Evolutionary conservation across 352 stramenopile species (phyloP), one percentile per base, ranked within the genome.

Genomic region (Phytophthora niederhauseri): DNA sequence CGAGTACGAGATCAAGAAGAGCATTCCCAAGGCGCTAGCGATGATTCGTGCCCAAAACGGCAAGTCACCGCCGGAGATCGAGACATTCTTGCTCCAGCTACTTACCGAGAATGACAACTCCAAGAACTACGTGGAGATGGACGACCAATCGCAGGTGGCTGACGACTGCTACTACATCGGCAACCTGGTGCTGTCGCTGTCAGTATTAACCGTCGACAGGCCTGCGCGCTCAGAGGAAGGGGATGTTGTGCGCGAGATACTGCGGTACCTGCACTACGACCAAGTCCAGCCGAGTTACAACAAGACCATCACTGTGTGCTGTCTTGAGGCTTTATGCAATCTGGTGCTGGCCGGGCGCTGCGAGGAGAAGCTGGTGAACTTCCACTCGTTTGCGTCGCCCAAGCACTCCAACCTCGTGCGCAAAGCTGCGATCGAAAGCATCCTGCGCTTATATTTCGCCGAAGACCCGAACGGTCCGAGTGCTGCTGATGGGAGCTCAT

Each of bases 1-100:
- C 14, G 88, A 95, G 62, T 95, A 95, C 48, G 88, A 95, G 63
- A 95, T 95, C 74, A 95, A 95, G 64, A 95, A 95, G 67, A 84
- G 85, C 6, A 90, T 95, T 30, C 88, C 88, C 2, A 84, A 84
- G 15, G 86, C 84, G 2, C 66, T 95, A n/a, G 80, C 83, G 11
- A 87, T 94, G 75, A 81, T 95, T 22, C 86, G 77, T 14, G 85
- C 86, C 0, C 86, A 93, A 66, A 95, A 93, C 57, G 84, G 84
- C 55, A 91, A 91, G 54, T 90, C 86, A 0, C 88, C 88, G 4
- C 68, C 80, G 0, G 88, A 95, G 67, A 93, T 95, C 31, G 88
- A 94, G 53, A 80, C 69, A 0, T 95, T 95, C 45, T 53, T 95
- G 59, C 55, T 95, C 26, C 86, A 95, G 58, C 59, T 95, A 41